These are phyloP conservation scores for Hapsidospora chrysogenum DNA, from an alignment of 495 filamentous ascomycete genomes.

Conservation along the genomic window DNA sequence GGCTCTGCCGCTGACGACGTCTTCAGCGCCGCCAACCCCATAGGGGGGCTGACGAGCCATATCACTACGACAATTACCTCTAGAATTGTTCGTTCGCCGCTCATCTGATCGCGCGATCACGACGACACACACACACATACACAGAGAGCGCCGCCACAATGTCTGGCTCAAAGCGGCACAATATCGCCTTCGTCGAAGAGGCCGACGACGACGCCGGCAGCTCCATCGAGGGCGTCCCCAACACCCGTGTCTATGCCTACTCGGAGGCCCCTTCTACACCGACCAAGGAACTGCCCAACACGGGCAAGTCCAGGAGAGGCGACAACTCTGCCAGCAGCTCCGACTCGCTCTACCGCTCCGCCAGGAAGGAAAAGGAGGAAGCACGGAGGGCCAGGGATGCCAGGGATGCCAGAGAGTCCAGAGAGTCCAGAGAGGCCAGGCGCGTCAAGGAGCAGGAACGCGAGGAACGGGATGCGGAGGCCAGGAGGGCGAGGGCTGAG, in stretches of 20 bases:
- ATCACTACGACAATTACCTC: too few relatives aligned
- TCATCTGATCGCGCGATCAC: too few relatives aligned
- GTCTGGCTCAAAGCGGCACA: not conserved
- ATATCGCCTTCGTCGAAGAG: slow-evolving; percentile 29
- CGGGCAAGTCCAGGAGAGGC: slow-evolving; percentile 16
- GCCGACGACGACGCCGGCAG: slow-evolving; percentile 27
- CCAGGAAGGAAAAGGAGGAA: slow-evolving; percentile 1
- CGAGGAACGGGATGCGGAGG: not conserved
- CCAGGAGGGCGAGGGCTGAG: not conserved
- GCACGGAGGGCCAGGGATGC: not conserved
- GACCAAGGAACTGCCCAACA: slow-evolving; percentile 27
- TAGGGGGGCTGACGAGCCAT: too few relatives aligned
- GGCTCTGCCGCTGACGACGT: not conserved
- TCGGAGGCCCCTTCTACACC: slow-evolving; percentile 13
- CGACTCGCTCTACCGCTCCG: slow-evolving; percentile 20
- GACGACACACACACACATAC: too few relatives aligned
- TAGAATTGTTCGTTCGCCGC: too few relatives aligned
- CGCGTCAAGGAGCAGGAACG: not conserved
- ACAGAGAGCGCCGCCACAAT: too few relatives aligned
- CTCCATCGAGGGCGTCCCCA: slow-evolving; percentile 13
- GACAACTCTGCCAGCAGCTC: slow-evolving; percentile 13
- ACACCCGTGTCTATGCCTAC: slow-evolving; percentile 17
- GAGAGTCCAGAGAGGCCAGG: not conserved
- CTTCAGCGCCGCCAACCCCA: not conserved
- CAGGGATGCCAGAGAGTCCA: not conserved